A percentile compares a stretch with the other conserved stretches of the same genome.
Evolutionary conservation across 2,329 filamentous ascomycete genomes (phyloP).

Genomic region (Fusarium protoensiforme): DNA sequence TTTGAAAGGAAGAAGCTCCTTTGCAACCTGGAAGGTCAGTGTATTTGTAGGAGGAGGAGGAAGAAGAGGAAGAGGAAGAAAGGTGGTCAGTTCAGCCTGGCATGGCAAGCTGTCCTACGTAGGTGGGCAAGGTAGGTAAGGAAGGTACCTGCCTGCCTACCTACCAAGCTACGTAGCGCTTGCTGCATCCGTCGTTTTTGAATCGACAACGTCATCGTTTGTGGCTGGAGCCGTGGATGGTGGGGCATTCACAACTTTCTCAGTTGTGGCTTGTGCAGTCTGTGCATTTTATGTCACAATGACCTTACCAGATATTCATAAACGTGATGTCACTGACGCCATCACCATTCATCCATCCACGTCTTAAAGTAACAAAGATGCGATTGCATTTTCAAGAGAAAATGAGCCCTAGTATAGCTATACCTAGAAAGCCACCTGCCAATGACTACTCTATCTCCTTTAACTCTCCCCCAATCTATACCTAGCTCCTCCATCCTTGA

Average conservation of each 20-base stretch:
- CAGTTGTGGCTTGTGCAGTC: conserved; percentile 15
- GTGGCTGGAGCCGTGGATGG: conserved; percentile 41
- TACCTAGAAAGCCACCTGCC: background rate
- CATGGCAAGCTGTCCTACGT: conserved; percentile 38
- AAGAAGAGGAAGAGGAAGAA: conserved; percentile 22
- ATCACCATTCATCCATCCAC: background rate
- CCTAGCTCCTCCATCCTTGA: background rate
- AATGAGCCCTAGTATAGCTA: background rate
- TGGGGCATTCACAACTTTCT: conserved; percentile 18
- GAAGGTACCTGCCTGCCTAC: background rate
- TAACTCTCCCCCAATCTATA: background rate
- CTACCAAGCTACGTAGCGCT: conserved; percentile 3
- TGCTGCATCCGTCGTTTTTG: conserved; percentile 36
- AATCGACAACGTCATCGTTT: conserved; percentile 51
- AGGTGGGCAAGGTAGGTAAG: background rate
- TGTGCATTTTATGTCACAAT: background rate
- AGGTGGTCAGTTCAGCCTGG: conserved; percentile 47
- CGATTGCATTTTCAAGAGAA: background rate
- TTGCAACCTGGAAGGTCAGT: conserved; percentile 16
- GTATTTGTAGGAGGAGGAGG: conserved; percentile 32
- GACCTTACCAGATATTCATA: background rate
- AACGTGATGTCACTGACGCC: background rate
- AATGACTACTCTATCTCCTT: conserved; percentile 4
- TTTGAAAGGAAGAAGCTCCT: background rate
- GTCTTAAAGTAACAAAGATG: background rate